Base-by-base conservation (phyloP, 1,284 basidiomycete genomes). In the Moesziomyces sp. region DNA sequence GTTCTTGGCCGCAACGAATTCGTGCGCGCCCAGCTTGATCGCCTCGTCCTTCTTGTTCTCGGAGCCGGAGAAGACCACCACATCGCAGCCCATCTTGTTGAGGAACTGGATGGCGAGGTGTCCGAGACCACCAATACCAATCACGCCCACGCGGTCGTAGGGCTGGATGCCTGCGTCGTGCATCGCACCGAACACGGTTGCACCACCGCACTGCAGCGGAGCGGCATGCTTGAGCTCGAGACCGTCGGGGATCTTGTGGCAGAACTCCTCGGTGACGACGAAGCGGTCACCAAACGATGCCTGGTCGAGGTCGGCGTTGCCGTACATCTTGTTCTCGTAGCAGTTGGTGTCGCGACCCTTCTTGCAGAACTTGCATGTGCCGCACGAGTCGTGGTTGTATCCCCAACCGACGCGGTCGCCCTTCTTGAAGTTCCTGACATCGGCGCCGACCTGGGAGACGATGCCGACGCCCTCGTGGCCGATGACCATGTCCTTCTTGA, bases 381-480 rank as follows among this genome's bases (percentile, higher is more conserved):
- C 66, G 52, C 80, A 81, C n/a, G 70, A 58, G 34, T 65, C 53
- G 68, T 80, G 80, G 65, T 75, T 74, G 74, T 83, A 83, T 38
- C 81, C 80, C 75, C 78, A 83, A 21, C 81, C 81, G 13, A 80
- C 80, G 42, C 77, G 76, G 56, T 79, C 80, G 35, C 80, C 80
- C 24, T 65, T 71, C 57, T 81, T 79, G 58, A 79, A 53, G 48
- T 59, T 28, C 30, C 52, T 73, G 14, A 82, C 80, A 0, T 65
- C 57, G 10, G 66, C n/a, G 18, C 80, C 81, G 43, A 81, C 74
- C 18, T 74, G 63, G n/a, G 78, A 74, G 47, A 83, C 74, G 60
- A 82, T 46, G 47, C 81, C 80, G 18, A 82, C 81, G 35, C 79
- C 79, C 47, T 82, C 81, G 74, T 82, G 81, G 45, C 81, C 80